Evolutionary conservation across 2,329 filamentous ascomycete species (phyloP).

Genomic region (Fusarium beomiforme): DNA sequence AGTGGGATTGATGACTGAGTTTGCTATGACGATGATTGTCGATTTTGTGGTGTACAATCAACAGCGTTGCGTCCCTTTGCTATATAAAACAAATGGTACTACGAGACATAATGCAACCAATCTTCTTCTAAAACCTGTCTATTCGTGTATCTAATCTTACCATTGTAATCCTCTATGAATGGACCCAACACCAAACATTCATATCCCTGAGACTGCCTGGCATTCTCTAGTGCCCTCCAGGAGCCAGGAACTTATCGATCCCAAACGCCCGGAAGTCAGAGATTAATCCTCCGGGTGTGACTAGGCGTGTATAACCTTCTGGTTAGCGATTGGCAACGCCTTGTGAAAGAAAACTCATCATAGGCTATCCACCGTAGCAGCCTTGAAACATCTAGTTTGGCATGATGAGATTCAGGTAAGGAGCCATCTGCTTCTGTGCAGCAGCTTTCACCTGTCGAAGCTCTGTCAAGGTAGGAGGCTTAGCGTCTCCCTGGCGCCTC

Average conservation of each 20-base stretch:
- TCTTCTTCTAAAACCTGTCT: background rate
- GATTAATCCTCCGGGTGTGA: background rate
- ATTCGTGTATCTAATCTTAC: background rate
- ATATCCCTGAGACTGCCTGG: background rate
- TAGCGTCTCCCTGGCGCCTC: conserved; percentile 53
- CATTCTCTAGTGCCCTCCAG: background rate
- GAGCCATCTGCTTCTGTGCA: conserved; percentile 49
- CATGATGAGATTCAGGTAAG: conserved; percentile 45
- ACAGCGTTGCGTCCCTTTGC: background rate
- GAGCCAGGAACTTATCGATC: background rate
- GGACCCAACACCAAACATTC: background rate
- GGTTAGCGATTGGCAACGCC: background rate
- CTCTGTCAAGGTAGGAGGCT: conserved; percentile 57
- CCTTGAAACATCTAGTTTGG: conserved; percentile 12
- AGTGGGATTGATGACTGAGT: background rate
- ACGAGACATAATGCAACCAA: background rate
- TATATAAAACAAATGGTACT: background rate
- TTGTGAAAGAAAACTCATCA: background rate
- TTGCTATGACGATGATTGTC: background rate
- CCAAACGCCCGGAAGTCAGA: background rate
- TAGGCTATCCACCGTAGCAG: background rate
- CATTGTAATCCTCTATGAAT: background rate
- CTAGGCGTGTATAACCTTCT: background rate
- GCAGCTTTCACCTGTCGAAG: conserved; percentile 55
- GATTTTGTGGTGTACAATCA: background rate